Evolutionary conservation across 2,329 filamentous ascomycete species (phyloP).

Genomic region (Paraphoma chrysanthemicola): DNA sequence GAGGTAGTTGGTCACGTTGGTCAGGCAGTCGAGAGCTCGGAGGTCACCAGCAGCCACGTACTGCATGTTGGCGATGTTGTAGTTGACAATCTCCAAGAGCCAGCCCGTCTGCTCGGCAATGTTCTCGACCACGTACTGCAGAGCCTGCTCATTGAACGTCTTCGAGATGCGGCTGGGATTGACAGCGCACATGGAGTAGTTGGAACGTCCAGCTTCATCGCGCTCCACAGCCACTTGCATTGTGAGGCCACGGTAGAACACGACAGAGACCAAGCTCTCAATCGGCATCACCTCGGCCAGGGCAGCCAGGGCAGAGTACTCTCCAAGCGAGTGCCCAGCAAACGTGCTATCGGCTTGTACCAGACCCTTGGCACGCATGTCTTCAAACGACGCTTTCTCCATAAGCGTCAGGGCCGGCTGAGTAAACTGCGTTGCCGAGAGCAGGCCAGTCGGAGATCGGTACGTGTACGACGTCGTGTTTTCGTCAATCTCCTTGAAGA

Average conservation of each 20-base stretch:
- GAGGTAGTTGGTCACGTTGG: conserved; percentile 89
- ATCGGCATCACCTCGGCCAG: conserved; percentile 99
- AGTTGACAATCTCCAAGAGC: conserved; percentile 99
- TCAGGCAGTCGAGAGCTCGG: conserved; percentile 69
- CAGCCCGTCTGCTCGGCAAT: conserved; percentile 93
- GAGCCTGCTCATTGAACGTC: conserved; percentile 96
- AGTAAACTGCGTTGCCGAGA: conserved; percentile 98
- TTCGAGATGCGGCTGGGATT: conserved; percentile 98
- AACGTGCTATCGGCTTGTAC: conserved; percentile 97
- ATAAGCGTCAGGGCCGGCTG: conserved; percentile 96
- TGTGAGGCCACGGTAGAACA: conserved; percentile 97
- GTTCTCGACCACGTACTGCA: conserved; percentile 96
- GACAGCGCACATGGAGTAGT: conserved; percentile 99
- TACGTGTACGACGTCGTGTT: conserved; percentile 96
- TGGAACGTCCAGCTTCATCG: conserved; percentile 88
- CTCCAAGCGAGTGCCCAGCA: conserved; percentile 95
- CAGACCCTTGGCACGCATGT: conserved; percentile 96
- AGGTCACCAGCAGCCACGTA: conserved; percentile 73
- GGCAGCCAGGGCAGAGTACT: conserved; percentile 96
- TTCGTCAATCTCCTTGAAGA: conserved; percentile 98
- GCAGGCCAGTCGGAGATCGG: conserved; percentile 88
- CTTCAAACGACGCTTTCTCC: conserved; percentile 99
- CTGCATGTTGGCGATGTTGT: conserved; percentile 76
- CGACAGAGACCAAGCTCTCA: conserved; percentile 95
- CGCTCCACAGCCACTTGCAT: conserved; percentile 99